Evolutionary conservation across 192 early-diverging fungal genomes (phyloP), one percentile per base, ranked within the genome.

Genomic region (Podila minutissima): DNA sequence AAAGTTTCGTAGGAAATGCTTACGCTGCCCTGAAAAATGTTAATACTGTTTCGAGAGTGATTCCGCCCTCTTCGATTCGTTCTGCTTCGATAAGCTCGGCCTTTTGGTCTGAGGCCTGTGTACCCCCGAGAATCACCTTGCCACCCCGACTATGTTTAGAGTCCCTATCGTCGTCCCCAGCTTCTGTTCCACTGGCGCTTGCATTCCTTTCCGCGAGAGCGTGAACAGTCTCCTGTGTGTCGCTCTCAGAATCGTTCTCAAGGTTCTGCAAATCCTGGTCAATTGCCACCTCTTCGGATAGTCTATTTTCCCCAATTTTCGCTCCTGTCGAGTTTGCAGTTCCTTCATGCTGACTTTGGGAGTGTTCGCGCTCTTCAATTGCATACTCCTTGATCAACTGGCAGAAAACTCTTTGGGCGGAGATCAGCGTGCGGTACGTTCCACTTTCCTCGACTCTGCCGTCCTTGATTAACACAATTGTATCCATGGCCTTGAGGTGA

Each of bases 391-490:
- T 71, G 82, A 76, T 85, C 11, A 93, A 68, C 6, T 73, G 66
- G 37, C 85, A 88, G 19, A 88, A 81, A 1, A 68, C 35, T n/a
- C 46, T 62, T 1, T 57, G 55, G 3, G 8, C 20, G 4, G 32
- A 28, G 75, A 94, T 89, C 24, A 95, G 75, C 0, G 84, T 71
- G 2, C 58, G 24, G 71, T 89, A 91, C 0, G 84, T 62, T 13
- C 92, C 94, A 28, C 77, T 69, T 62, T 92, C 92, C 38, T 63
- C 74, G 4, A 94, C 82, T 5, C 58, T 28, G 4, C 94, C 94
- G 15, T 92, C 83, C 57, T 75, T 81, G 50, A 96, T 72, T 70
- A 92, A 57, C 50, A 92, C 55, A 3, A 93, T 83, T 20, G 65
- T 62, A 53, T 93, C 90, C 0, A 84, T 66, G 24, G 89, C 86